Conservation (phyloP, 78 protist species). For the Pigoraptor vietnamica region DNA sequence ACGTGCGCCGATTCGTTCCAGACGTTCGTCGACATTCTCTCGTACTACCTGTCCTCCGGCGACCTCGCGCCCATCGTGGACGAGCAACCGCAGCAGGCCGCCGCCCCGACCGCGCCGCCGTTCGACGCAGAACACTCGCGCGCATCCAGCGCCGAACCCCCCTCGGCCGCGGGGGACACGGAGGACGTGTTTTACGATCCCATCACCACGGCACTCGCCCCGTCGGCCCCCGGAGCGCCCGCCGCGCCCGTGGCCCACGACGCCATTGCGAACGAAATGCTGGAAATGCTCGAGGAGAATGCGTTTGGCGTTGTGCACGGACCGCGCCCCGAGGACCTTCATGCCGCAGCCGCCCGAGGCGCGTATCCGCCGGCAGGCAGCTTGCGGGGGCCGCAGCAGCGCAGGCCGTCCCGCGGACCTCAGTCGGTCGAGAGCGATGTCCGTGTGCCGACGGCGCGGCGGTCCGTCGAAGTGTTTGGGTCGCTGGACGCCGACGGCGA, state of each 20-base stretch:
- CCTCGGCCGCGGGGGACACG: too few relatives aligned
- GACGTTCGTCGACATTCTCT: neutral
- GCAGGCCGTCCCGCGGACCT: too few relatives aligned
- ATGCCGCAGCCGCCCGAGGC: neutral
- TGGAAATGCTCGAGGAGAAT: neutral
- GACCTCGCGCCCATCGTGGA: neutral
- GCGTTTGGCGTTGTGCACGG: neutral
- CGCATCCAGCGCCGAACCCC: too few relatives aligned
- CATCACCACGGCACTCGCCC: neutral
- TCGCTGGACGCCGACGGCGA: neutral
- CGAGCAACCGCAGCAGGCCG: too few relatives aligned
- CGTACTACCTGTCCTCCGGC: neutral
- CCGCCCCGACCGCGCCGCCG: too few relatives aligned
- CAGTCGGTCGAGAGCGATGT: neutral
- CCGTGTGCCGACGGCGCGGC: neutral
- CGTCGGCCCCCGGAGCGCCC: neutral
- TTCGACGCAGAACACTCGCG: too few relatives aligned
- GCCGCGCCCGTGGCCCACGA: neutral
- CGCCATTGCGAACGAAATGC: neutral
- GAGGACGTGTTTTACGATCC: neutral
- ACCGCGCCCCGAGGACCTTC: neutral
- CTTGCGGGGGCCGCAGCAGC: neutral
- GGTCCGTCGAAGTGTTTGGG: neutral
- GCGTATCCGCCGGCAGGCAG: neutral
- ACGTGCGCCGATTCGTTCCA: neutral